These are phyloP conservation scores for Trypanosomatidae sp. DNA, from an alignment of 208 protist genomes.

Conservation along the genomic window DNA sequence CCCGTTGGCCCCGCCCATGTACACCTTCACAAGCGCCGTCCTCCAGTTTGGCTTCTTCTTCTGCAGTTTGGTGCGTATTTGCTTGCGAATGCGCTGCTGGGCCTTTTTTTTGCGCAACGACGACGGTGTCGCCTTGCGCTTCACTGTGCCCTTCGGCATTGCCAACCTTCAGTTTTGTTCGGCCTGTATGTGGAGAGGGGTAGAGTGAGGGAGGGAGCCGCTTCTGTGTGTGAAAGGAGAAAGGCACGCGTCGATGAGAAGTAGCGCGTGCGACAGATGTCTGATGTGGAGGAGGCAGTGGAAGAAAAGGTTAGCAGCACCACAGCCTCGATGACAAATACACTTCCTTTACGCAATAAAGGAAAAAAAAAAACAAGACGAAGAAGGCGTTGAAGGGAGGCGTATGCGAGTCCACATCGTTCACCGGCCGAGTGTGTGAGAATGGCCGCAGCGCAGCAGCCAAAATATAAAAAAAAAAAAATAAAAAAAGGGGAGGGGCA, in stretches of 20 bases:
- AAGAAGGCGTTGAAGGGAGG: background rate
- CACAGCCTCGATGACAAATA: constrained; percentile 6
- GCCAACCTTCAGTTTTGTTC: background rate
- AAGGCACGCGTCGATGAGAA: background rate
- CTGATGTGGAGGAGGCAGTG: background rate
- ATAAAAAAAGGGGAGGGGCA: constrained; percentile 3
- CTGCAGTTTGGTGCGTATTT: constrained; percentile 70
- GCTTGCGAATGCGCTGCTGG: constrained; percentile 89
- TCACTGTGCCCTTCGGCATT: constrained; percentile 79
- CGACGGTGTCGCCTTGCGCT: constrained; percentile 83
- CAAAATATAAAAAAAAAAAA: constrained; percentile 16
- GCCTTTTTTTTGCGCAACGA: constrained; percentile 84
- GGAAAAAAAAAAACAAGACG: background rate
- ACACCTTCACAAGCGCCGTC: constrained; percentile 67
- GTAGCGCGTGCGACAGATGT: background rate
- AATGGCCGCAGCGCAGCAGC: background rate
- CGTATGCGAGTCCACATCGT: background rate
- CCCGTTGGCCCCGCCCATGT: constrained; percentile 28
- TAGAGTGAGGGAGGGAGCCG: background rate
- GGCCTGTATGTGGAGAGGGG: background rate
- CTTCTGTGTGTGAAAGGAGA: background rate
- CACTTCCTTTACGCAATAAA: background rate
- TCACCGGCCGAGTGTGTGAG: background rate
- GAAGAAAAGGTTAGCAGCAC: background rate
- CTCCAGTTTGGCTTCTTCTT: constrained; percentile 84